These are phyloP conservation scores for Xylaria castorea DNA, from an alignment of 495 filamentous ascomycete species.

Conservation along the genomic window DNA sequence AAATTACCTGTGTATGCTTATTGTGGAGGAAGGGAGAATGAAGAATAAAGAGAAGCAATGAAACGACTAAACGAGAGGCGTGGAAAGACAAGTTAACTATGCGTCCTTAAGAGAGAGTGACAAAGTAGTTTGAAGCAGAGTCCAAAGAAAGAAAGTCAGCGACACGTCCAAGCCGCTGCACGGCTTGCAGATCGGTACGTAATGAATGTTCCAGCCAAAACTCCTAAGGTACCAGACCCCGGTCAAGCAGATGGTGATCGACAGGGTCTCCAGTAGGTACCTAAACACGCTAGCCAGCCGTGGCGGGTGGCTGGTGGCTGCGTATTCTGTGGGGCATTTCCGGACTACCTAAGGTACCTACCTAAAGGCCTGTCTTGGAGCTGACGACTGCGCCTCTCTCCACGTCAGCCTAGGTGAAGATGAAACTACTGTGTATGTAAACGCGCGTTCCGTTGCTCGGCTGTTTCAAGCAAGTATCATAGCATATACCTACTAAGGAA, in stretches of 20 bases:
- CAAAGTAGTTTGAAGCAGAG: not conserved
- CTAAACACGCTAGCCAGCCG: not conserved
- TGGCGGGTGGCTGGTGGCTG: conserved; percentile 9
- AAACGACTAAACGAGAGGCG: conserved; percentile 3
- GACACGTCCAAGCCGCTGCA: conserved; percentile 3
- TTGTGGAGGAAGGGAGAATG: too few species aligned
- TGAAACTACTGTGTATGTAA: not conserved
- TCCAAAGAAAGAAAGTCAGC: not conserved
- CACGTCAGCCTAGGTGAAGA: conserved; percentile 8
- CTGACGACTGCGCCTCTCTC: conserved; percentile 23
- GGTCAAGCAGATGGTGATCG: conserved; percentile 1
- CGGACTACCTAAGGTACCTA: too few species aligned
- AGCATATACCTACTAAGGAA: not conserved
- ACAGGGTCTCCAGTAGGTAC: not conserved
- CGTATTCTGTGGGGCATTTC: not conserved
- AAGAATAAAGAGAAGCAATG: not conserved
- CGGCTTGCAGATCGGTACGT: conserved; percentile 13
- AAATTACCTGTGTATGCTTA: not conserved
- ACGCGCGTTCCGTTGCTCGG: conserved; percentile 23
- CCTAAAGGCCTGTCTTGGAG: not conserved
- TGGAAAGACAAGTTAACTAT: not conserved
- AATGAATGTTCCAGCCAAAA: conserved; percentile 12
- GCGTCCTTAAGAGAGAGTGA: not conserved
- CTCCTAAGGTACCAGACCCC: not conserved
- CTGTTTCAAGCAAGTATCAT: conserved; percentile 17